Percentiles rank a stretch among this genome's conserved stretches.
Conservation (phyloP, 306 rosid genomes). For the Begonia loranthoides region DNA sequence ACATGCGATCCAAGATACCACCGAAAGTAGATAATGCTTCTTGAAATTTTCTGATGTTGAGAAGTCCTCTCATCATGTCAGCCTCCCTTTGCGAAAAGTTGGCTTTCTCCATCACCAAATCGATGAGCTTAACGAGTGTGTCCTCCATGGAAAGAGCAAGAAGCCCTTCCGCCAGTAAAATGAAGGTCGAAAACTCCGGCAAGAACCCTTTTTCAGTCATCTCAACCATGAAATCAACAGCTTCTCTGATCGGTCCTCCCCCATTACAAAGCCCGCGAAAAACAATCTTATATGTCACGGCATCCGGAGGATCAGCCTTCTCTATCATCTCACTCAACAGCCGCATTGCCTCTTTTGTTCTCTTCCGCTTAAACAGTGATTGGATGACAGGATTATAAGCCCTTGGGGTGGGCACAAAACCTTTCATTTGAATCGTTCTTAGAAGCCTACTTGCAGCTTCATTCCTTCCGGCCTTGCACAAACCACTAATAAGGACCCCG, state of each 20-base stretch:
- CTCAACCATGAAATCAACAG: slow-evolving; percentile 68
- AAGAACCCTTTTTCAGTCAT: slow-evolving; percentile 57
- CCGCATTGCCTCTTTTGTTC: slow-evolving; percentile 71
- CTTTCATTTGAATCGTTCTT: slow-evolving; percentile 81
- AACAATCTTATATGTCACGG: slow-evolving; percentile 53
- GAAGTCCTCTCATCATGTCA: slow-evolving; percentile 58
- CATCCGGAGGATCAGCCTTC: slow-evolving; percentile 69
- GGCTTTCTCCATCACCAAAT: slow-evolving; percentile 63
- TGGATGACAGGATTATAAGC: slow-evolving; percentile 78
- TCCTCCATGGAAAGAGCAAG: slow-evolving; percentile 71
- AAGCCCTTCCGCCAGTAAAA: slow-evolving; percentile 78
- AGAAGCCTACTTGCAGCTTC: slow-evolving; percentile 78
- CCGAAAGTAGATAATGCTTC: slow-evolving; percentile 76
- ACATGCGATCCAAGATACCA: slow-evolving; percentile 45
- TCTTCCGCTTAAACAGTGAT: slow-evolving; percentile 57
- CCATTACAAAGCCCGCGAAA: slow-evolving; percentile 85
- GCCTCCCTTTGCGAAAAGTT: slow-evolving; percentile 39
- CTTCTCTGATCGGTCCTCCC: slow-evolving; percentile 80
- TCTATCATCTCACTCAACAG: slow-evolving; percentile 84
- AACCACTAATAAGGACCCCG: slow-evolving; percentile 61
- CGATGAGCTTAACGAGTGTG: slow-evolving; percentile 51
- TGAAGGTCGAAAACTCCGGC: slow-evolving; percentile 60
- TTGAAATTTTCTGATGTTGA: slow-evolving; percentile 56
- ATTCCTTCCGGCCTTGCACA: slow-evolving; percentile 75
- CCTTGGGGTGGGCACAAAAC: slow-evolving; percentile 55